Base-by-base conservation (phyloP, 2,329 filamentous ascomycete species). In the Talaromyces sp. region DNA sequence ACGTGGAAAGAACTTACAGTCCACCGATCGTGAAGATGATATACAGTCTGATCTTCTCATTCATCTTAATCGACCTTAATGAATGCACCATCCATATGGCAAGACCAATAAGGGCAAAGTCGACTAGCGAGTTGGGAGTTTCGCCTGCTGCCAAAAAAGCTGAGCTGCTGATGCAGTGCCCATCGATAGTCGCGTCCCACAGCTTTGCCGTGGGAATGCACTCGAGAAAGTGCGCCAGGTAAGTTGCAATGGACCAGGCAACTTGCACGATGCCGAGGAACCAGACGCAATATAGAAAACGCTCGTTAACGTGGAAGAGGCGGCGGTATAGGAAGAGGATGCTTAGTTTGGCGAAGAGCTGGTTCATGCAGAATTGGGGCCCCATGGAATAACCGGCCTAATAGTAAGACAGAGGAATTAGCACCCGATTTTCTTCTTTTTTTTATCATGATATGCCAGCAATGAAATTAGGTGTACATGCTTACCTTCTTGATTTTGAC, bases 331-430 rank as follows among this genome's bases (percentile, higher is more conserved):
- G 60, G 35, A 52, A 63, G 8, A 63, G 49, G n/a, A 63, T 63
- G 39, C 60, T 63, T 41, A 63, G 60, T 63, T 63, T 63, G 14
- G 60, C 60, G 37, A 63, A 63, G n/a, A 63, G 35, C 37, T 63
- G 60, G n/a, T 63, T 50, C 60, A 63, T 63, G 50, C 60, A 63
- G 24, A 63, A 63, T 22, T 63, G 60, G 13, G 60, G 60, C 33
- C 60, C 60, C 60, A 63, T 63, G 6, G 60, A 56, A n/a, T 63
- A 63, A 19, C 60, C 60, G 50, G 22, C 24, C 60, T 63, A 37
- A 14, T 33, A 14, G 45, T 22, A 24, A 62, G 52, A 56, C 7
- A 33, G 41, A 45, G 41, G 19, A 45, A n/a, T 45, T 45, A 45
- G 41, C 19, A 9, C 11, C 37, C 10, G 11, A 41, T 45, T 4